Evolutionary conservation across 495 filamentous ascomycete genomes (phyloP).

Genomic region (Usnea hakonensis): DNA sequence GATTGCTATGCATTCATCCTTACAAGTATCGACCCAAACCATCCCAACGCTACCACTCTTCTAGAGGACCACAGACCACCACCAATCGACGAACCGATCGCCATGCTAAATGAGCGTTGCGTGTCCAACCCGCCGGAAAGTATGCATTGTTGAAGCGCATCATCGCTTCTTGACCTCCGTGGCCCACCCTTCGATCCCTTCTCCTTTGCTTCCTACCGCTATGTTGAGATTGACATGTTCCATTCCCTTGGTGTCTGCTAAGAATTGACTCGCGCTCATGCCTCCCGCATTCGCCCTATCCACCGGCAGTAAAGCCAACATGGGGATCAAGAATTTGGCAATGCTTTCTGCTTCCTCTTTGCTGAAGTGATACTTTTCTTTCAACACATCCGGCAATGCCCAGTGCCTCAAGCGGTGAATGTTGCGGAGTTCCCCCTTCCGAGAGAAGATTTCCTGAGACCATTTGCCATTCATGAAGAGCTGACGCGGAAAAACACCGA

Average conservation of each 20-base stretch:
- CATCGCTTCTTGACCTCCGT: slow-evolving; percentile 80
- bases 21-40: slow-evolving; percentile 2
- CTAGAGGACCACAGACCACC: slow-evolving; percentile 4
- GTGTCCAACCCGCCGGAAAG: neutral
- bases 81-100: neutral
- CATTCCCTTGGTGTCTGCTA: slow-evolving; percentile 84
- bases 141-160: slow-evolving; percentile 5
- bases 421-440: slow-evolving; percentile 94
- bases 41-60: neutral
- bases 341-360: slow-evolving; percentile 69
- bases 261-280: slow-evolving; percentile 76
- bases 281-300: slow-evolving; percentile 91
- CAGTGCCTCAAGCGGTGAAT: slow-evolving; percentile 96
- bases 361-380: slow-evolving; percentile 94
- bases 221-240: slow-evolving; percentile 63
- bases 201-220: slow-evolving; percentile 70
- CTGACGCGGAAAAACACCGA: slow-evolving; percentile 87
- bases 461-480: slow-evolving; percentile 89
- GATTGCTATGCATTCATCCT: slow-evolving; percentile 3
- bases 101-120: slow-evolving; percentile 1
- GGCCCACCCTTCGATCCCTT: slow-evolving; percentile 95
- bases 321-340: slow-evolving; percentile 78
- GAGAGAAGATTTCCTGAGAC: slow-evolving; percentile 98
- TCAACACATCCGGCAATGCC: slow-evolving; percentile 87
- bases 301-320: slow-evolving; percentile 84